These are phyloP conservation scores for Populus simonii DNA, from an alignment of 345 rosid species.

Conservation along the genomic window DNA sequence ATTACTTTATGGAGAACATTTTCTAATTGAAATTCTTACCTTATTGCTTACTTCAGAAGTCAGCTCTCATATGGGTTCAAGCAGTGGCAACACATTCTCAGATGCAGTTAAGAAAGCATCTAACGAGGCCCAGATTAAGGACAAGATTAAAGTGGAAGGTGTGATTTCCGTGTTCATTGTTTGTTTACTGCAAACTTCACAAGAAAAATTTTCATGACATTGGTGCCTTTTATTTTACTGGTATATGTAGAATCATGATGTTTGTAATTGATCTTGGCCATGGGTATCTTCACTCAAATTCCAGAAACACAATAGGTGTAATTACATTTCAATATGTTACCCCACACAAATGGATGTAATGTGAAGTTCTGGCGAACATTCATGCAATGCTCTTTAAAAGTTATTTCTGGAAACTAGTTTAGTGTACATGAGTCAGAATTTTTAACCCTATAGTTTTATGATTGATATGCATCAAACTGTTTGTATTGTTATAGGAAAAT, in stretches of 20 bases:
- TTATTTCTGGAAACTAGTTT: neutral
- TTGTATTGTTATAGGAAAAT: neutral
- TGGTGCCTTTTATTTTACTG: neutral
- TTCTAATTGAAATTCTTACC: conserved; percentile 1
- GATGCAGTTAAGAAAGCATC: conserved; percentile 47
- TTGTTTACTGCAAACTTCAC: neutral
- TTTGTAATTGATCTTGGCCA: neutral
- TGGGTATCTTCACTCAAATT: conserved; percentile 3
- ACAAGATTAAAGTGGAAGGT: conserved; percentile 72
- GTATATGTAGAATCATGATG: neutral
- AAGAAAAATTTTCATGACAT: neutral
- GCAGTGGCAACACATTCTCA: conserved; percentile 27
- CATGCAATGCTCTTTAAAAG: neutral
- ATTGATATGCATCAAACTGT: neutral
- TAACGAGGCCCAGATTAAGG: conserved; percentile 45
- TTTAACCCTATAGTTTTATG: neutral
- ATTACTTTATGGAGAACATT: conserved; percentile 3
- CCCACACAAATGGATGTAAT: neutral
- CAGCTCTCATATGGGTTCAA: conserved; percentile 31
- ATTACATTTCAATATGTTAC: neutral
- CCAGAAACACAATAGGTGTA: neutral
- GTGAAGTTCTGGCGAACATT: neutral
- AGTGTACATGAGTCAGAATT: neutral
- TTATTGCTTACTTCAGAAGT: conserved; percentile 23
- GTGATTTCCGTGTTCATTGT: conserved; percentile 18